A percentile compares a stretch with the other conserved stretches of the same genome.
These are phyloP conservation scores for Aspergillus hortae DNA, from an alignment of 2,329 filamentous ascomycete species.

Conservation along the genomic window DNA sequence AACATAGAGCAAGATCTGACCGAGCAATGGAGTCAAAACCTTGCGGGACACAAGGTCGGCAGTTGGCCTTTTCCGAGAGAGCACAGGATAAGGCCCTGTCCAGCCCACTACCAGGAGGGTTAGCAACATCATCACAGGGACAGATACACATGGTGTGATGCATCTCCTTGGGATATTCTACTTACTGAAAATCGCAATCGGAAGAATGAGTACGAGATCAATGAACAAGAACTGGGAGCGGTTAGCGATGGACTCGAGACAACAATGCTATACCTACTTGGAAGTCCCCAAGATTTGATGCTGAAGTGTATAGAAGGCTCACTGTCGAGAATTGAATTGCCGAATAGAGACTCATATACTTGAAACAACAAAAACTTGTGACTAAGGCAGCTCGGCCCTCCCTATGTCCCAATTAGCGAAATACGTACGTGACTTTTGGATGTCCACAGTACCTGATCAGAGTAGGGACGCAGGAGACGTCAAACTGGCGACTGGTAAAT, in stretches of 20 bases:
- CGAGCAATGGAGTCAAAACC: slow-evolving; percentile 81
- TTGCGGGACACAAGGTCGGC: slow-evolving; percentile 90
- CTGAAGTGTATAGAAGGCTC: slow-evolving; percentile 90
- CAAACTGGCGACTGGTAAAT: slow-evolving; percentile 91
- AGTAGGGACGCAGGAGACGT: slow-evolving; percentile 91
- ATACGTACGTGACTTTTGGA: not conserved
- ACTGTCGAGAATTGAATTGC: slow-evolving; percentile 99
- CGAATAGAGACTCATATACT: slow-evolving; percentile 98
- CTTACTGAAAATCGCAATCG: slow-evolving; percentile 90
- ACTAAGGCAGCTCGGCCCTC: slow-evolving; percentile 92
- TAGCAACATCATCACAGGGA: not conserved
- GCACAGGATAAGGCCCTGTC: slow-evolving; percentile 74
- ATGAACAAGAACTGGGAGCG: slow-evolving; percentile 76
- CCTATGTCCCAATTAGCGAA: slow-evolving; percentile 41
- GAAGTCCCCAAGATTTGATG: slow-evolving; percentile 93
- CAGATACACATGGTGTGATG: too few species aligned
- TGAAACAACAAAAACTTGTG: slow-evolving; percentile 99
- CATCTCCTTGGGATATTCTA: not conserved
- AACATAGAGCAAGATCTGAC: slow-evolving; percentile 81
- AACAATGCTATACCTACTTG: slow-evolving; percentile 52
- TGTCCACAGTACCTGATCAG: slow-evolving; percentile 66
- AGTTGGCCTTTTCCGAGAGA: slow-evolving; percentile 83
- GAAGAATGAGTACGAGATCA: slow-evolving; percentile 85
- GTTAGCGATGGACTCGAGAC: slow-evolving; percentile 1
- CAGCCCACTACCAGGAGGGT: slow-evolving; percentile 67